Evolutionary conservation across 176 grass and related monocot species (phyloP), one percentile per base, ranked within the genome.

Genomic region (Phragmites australis): DNA sequence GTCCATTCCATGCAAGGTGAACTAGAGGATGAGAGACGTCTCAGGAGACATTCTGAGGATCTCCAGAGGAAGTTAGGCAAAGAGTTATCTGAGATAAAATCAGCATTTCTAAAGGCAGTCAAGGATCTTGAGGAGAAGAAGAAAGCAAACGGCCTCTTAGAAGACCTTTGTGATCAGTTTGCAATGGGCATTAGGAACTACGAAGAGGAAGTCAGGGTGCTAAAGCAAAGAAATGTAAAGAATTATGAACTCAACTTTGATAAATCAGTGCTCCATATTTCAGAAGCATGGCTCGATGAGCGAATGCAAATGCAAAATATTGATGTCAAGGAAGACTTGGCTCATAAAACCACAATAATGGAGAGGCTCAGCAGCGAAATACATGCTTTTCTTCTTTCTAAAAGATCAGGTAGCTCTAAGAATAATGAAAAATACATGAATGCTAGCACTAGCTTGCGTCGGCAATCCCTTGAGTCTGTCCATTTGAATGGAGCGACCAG

Each of bases 271-370:
- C 91, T 97, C 77, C 91, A 97, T 83, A 74, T 93, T 72, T 72
- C 81, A 21, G 94, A 93, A 88, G 74, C 91, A 59, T 97, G 94
- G 94, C 73, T 97, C 53, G 94, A 97, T 71, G 94, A 93, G 68
- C 78, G 94, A 69, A 76, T 91, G 81, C 91, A 97, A 82, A 93
- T 97, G 88, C 89, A 97, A 87, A 89, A 89, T 74, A 82, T 77
- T 37, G 72, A 93, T 72, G 48, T 48, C 42, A 85, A 76, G 3
- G 78, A 65, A 56, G 84, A 87, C 63, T 70, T 73, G 32, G 50
- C 64, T 50, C 63, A 89, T 53, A 84, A 85, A 86, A 57, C 66
- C 37, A 75, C 89, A 75, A 84, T 93, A 72, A 65, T 76, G 4
- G 91, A 91, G 25, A 93, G 86, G 63, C 86, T 97, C 79, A 87